A percentile compares a stretch with the other conserved stretches of the same genome.
Evolutionary conservation across 192 early-diverging fungal species (phyloP).

Genomic region (Backusella sp.): DNA sequence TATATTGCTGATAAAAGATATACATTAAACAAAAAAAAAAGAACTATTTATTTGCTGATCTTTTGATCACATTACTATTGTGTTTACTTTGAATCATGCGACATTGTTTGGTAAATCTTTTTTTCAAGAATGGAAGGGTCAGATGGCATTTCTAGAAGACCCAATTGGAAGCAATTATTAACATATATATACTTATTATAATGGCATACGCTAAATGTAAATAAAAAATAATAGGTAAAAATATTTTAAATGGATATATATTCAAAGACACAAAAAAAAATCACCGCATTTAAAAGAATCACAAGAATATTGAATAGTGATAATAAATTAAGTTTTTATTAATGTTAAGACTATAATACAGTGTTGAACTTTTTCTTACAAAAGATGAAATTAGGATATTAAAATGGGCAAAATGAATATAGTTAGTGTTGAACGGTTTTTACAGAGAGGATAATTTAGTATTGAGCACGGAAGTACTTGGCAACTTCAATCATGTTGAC

Average conservation of each 20-base stretch:
- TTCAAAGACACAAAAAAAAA: not conserved
- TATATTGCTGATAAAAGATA: no score
- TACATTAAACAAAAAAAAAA: no score
- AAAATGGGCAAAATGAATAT: conserved; percentile 11
- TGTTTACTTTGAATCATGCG: not conserved
- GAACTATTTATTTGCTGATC: not conserved
- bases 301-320: not conserved
- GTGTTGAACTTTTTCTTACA: conserved; percentile 16
- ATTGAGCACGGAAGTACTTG: conserved; percentile 54
- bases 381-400: not conserved
- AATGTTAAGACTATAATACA: conserved; percentile 10
- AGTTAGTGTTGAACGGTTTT: conserved; percentile 12
- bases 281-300: not conserved
- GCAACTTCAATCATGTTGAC: conserved; percentile 86
- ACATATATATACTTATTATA: no score
- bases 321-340: conserved; percentile 11
- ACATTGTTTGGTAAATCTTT: not conserved
- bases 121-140: not conserved
- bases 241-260: not conserved
- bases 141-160: not conserved
- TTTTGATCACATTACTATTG: not conserved
- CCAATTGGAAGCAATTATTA: not conserved
- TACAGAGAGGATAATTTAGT: not conserved
- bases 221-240: no score
- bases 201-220: not conserved